These are phyloP conservation scores for Lipomyces mesembrius DNA, from an alignment of 805 yeast genomes.

Conservation along the genomic window DNA sequence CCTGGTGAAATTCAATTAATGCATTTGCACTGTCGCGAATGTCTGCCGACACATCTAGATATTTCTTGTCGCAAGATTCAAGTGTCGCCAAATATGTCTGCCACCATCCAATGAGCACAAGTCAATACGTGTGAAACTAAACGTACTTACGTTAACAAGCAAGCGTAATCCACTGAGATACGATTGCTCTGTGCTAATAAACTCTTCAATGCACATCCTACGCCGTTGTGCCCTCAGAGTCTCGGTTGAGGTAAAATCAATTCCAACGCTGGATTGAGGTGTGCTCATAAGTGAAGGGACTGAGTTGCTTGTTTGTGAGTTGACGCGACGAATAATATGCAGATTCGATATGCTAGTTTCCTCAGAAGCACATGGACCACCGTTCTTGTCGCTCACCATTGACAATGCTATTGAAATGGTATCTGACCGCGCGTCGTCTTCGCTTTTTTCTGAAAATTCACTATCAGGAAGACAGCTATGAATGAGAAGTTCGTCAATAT, in stretches of 20 bases:
- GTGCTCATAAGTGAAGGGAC: constrained; percentile 20
- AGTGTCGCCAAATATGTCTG: constrained; percentile 26
- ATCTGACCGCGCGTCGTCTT: constrained; percentile 6
- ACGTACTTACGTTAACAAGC: constrained; percentile 23
- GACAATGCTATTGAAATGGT: background rate
- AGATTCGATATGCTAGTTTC: constrained; percentile 21
- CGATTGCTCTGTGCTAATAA: constrained; percentile 32
- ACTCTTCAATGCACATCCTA: constrained; percentile 31
- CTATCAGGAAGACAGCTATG: background rate
- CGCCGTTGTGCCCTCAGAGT: constrained; percentile 25
- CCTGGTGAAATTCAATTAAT: constrained; percentile 31
- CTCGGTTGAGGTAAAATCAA: background rate
- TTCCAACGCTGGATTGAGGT: background rate
- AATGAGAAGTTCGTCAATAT: background rate
- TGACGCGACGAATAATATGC: constrained; percentile 23
- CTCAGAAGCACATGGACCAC: background rate
- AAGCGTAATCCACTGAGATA: constrained; percentile 30
- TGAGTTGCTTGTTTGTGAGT: constrained; percentile 25
- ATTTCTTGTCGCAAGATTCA: constrained; percentile 24
- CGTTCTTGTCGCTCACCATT: background rate
- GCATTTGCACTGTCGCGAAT: constrained; percentile 27
- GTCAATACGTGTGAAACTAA: background rate
- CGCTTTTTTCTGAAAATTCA: background rate
- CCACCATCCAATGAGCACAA: background rate
- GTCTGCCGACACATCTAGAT: constrained; percentile 17